phyloP scores from a whole-genome alignment of 306 rosid genomes.

The Dalbergia cultrata region DNA sequence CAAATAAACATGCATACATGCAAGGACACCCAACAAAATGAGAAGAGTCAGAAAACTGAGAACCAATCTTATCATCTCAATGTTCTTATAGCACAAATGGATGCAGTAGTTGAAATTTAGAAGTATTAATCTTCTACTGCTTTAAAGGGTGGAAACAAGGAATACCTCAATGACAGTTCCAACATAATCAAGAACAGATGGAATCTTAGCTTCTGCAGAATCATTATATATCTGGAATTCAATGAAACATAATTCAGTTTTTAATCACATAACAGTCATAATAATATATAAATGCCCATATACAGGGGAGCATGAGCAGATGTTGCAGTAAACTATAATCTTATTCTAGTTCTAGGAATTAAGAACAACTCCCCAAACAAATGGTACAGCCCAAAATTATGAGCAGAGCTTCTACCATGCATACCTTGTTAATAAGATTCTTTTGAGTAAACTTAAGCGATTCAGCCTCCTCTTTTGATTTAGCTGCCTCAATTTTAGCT shows the following conservation, averaged over 20 bases:
- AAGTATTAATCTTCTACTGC: constrained; percentile 29
- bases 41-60: constrained; percentile 34
- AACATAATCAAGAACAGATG: constrained; percentile 88
- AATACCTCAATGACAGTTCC: constrained; percentile 93
- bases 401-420: constrained; percentile 26
- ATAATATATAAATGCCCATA: constrained; percentile 22
- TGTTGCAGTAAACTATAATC: constrained; percentile 33
- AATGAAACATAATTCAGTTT: constrained; percentile 37
- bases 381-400: constrained; percentile 21
- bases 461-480: constrained; percentile 76
- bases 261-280: constrained; percentile 26
- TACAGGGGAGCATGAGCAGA: constrained; percentile 17
- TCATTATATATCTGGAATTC: constrained; percentile 80
- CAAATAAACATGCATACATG: constrained; percentile 8
- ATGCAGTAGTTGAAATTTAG: constrained; percentile 15
- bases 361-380: constrained; percentile 21
- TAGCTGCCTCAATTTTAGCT: constrained; percentile 74
- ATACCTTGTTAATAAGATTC: constrained; percentile 86
- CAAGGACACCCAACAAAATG: constrained; percentile 26
- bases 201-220: constrained; percentile 97
- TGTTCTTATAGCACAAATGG: constrained; percentile 13
- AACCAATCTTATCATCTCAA: background rate
- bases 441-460: constrained; percentile 81
- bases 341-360: constrained; percentile 1
- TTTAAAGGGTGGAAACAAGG: constrained; percentile 23